Evolutionary conservation across 164 flowering plant genomes (phyloP), one percentile per base, ranked within the genome.

Genomic region (Brasenia schreberi): DNA sequence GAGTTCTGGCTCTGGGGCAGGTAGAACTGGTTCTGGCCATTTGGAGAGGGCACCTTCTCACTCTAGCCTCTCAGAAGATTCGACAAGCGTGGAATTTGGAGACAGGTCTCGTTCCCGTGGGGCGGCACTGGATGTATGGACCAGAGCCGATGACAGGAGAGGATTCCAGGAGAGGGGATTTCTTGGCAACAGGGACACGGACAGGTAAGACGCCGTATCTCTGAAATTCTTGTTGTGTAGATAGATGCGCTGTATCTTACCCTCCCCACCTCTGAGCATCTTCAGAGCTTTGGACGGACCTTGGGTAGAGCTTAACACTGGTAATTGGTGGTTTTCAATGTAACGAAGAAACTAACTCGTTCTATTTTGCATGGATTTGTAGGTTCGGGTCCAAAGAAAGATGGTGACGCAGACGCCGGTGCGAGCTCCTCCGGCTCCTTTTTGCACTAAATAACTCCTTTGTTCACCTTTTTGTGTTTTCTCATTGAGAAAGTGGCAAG

Each of bases 81-180:
- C 78, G 12, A 78, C 82, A 73, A 80, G 73, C 64, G 11, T 66
- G 52, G 88, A 81, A 17, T 79, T 65, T 59, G 66, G 42, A 59
- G 91, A 86, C 19, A 80, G 93, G 72, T 91, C 90, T 66, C 80
- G 73, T 23, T 87, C 93, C 1, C 89, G 85, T 64, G 94, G 96
- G 44, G 65, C 76, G 3, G 79, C 69, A 59, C 56, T 16, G 4
- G 87, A 86, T 80, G 70, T 59, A 11, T 82, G 92, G 92, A 14
- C 79, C n/a, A 86, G 87, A 73, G 73, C 81, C 63, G 90, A 86
- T 61, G 89, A 85, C 18, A 79, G 92, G 72, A 83, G 87, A 80
- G 43, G 68, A 59, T 80, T 78, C 69, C 82, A 70, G 85, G 68
- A 79, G 81, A 73, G 86, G 73, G 88, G 89, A 63, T 84, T 77